These are phyloP conservation scores for Oryza officinalis DNA, from an alignment of 176 grass and related monocot genomes.

Conservation along the genomic window DNA sequence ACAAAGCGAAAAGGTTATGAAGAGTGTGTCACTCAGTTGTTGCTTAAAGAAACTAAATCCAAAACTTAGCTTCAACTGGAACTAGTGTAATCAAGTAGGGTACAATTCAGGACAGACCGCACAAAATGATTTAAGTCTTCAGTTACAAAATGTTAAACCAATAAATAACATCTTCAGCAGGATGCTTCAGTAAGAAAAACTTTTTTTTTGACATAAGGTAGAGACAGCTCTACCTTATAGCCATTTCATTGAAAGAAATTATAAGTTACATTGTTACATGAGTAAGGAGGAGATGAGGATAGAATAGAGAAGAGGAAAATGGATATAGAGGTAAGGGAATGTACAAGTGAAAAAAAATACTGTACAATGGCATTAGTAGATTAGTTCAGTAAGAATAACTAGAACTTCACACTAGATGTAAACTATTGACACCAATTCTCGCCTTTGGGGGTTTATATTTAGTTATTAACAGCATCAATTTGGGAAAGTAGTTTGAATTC, in stretches of 20 bases:
- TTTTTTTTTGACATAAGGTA: too few species aligned
- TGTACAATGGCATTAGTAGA: too few species aligned
- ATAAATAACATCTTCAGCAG: neutral
- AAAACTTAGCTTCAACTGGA: conserved; percentile 14
- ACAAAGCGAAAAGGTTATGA: neutral
- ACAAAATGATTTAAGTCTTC: conserved; percentile 16
- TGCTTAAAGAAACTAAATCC: conserved; percentile 23
- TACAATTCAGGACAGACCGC: conserved; percentile 11
- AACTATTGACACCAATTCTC: neutral
- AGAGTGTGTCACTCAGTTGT: conserved; percentile 1
- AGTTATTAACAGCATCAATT: too few species aligned
- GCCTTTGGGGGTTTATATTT: neutral
- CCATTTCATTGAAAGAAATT: too few species aligned
- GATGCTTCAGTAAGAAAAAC: neutral
- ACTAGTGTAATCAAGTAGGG: neutral
- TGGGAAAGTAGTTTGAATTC: neutral
- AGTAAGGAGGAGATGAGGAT: too few species aligned
- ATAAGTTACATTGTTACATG: too few species aligned
- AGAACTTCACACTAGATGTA: neutral
- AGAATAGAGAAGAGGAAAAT: too few species aligned
- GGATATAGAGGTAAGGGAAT: too few species aligned
- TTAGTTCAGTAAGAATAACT: neutral
- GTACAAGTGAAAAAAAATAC: too few species aligned
- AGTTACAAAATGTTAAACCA: neutral
- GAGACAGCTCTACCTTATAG: too few species aligned